A percentile compares a stretch with the other conserved stretches of the same genome.
Conservation (phyloP, 2,329 filamentous ascomycete species). For the Leptographium wingfieldii region DNA sequence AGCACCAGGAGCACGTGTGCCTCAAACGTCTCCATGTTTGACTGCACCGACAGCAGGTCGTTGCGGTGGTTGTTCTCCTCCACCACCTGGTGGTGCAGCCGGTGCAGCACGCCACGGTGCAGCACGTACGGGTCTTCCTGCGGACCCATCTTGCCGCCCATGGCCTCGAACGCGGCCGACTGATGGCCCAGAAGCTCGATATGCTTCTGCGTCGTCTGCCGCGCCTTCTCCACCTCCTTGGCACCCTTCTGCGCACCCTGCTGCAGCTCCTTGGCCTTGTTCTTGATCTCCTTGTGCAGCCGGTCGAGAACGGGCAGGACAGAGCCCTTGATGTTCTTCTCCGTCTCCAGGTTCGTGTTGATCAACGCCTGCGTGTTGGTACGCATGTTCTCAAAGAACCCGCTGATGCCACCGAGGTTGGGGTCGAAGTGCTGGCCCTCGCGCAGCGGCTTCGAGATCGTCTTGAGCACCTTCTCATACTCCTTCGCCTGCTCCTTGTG, state of each 20-base stretch:
- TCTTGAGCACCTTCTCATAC: constrained; percentile 91
- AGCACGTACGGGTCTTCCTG: constrained; percentile 80
- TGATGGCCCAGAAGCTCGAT: constrained; percentile 88
- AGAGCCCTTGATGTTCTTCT: constrained; percentile 75
- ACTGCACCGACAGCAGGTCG: constrained; percentile 83
- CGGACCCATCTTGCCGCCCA: constrained; percentile 56
- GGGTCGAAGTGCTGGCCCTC: constrained; percentile 93
- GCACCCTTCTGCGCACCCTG: constrained; percentile 70
- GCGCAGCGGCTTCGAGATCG: constrained; percentile 70
- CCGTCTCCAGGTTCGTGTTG: constrained; percentile 82
- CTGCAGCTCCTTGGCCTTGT: constrained; percentile 81
- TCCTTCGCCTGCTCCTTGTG: constrained; percentile 81
- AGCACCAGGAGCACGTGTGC: constrained; percentile 70
- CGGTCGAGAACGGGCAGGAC: constrained; percentile 83
- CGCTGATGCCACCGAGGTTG: constrained; percentile 71
- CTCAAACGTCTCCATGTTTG: constrained; percentile 80
- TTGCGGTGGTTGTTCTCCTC: constrained; percentile 95
- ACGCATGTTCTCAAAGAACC: constrained; percentile 88
- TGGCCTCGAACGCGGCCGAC: constrained; percentile 65
- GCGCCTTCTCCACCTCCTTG: constrained; percentile 86
- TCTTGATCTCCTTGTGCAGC: constrained; percentile 91
- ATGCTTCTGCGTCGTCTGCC: constrained; percentile 79
- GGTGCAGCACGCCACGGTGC: constrained; percentile 66
- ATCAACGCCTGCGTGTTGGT: constrained; percentile 84
- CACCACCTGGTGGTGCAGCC: constrained; percentile 78